Conservation (phyloP, 352 stramenopile species). For the Phytophthora meadii region DNA sequence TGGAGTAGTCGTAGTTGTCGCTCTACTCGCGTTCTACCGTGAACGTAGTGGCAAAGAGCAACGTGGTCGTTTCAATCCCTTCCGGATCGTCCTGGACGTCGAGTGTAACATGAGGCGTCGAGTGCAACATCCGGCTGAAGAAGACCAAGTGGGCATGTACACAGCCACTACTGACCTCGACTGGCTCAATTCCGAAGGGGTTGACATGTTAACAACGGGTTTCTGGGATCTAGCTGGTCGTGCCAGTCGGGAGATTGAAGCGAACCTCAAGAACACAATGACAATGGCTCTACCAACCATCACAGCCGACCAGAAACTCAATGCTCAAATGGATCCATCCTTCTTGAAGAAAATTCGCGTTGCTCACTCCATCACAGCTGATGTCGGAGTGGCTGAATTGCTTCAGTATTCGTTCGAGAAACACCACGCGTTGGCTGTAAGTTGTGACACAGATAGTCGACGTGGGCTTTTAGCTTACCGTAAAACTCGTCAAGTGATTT, state of each 20-base stretch:
- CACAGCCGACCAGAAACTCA: slow-evolving; percentile 39
- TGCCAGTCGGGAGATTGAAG: slow-evolving; percentile 27
- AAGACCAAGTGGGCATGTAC: slow-evolving; percentile 49
- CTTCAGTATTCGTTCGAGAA: slow-evolving; percentile 39
- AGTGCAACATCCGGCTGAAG: slow-evolving; percentile 37
- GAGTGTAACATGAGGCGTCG: slow-evolving; percentile 59
- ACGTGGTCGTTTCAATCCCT: slow-evolving; percentile 40
- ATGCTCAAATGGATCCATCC: slow-evolving; percentile 28
- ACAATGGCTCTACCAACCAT: slow-evolving; percentile 35
- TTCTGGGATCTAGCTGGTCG: slow-evolving; percentile 62
- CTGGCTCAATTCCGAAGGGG: slow-evolving; percentile 46
- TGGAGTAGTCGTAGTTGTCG: slow-evolving; percentile 38
- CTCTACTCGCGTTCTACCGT: slow-evolving; percentile 43
- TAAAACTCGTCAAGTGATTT: slow-evolving; percentile 12
- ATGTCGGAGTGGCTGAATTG: slow-evolving; percentile 36
- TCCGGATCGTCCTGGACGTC: slow-evolving; percentile 46
- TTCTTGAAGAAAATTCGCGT: slow-evolving; percentile 37
- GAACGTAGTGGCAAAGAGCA: slow-evolving; percentile 27
- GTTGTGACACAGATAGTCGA: slow-evolving; percentile 14
- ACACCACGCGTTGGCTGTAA: slow-evolving; percentile 23
- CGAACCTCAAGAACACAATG: slow-evolving; percentile 39
- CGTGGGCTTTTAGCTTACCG: slow-evolving; percentile 20
- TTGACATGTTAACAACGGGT: slow-evolving; percentile 36
- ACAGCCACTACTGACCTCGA: slow-evolving; percentile 32
- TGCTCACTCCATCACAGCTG: slow-evolving; percentile 35